Base-by-base conservation (phyloP, 2,329 filamentous ascomycete genomes). In the Beauveria sp. region DNA sequence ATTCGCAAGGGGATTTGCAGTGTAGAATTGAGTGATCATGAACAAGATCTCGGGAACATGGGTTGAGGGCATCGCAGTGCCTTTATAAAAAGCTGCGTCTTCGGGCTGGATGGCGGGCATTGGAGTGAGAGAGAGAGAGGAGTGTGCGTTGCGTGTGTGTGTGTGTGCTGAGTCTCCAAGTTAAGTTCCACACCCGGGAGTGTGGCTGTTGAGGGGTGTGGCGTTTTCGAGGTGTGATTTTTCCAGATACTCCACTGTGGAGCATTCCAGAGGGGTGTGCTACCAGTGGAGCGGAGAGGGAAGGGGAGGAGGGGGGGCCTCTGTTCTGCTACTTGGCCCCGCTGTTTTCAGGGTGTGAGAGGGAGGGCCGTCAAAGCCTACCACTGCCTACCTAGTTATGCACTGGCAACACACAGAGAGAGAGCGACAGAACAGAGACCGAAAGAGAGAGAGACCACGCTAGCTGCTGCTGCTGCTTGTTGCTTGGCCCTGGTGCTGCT, bases 21-120 rank as follows among this genome's bases (percentile, higher is more conserved):
- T 50, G 55, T 58, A 46, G 31, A 50, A 49, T 50, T 58, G 45
- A 42, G 20, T 50, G 54, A 58, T 58, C 55, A 58, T 58, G 55
- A 48, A 49, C 55, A 58, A 58, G 55, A 58, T 42, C 55, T 42
- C 31, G 31, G 45, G 28, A 50, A 34, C 43, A 42, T 50, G 45
- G 55, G 45, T 58, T 58, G 31, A 58, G 45, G 55, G 45, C 22
- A 58, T 58, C 45, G 45, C 26, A 40, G 28, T 58, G 45, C 20
- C 45, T 58, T 58, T 58, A 58, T 58, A 58, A 50, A 49, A 49
- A 40, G 22, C 26, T 43, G 28, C 10, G 28, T 14, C 55, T 31
- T 34, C 24, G 10, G 50, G 31, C 14, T 3, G 12, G 24, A 18
- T 42, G 22, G 54, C 26, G 18, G 54, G 54, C 43, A 48, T 31